Percentiles rank a stretch among this genome's conserved stretches.
These are phyloP conservation scores for Ascochyta viciae-villosae DNA, from an alignment of 2,329 filamentous ascomycete species.

Conservation along the genomic window DNA sequence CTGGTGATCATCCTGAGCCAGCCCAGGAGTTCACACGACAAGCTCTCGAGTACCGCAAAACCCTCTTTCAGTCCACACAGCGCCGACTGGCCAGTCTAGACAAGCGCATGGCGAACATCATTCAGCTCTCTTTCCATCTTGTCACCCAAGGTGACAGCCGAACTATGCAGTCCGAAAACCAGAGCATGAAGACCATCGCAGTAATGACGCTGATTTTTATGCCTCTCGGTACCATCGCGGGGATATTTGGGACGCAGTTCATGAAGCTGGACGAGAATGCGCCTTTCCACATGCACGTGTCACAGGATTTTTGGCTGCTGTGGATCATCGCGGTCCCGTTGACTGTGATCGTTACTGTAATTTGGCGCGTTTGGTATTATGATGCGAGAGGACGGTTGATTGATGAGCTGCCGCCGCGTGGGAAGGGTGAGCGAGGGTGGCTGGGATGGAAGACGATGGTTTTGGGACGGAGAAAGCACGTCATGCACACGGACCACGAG, in stretches of 20 bases:
- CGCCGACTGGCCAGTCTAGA: conserved; percentile 46
- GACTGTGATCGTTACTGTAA: conserved; percentile 27
- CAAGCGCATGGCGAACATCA: conserved; percentile 48
- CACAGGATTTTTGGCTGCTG: conserved; percentile 41
- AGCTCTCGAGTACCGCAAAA: conserved; percentile 40
- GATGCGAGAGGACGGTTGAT: conserved; percentile 23
- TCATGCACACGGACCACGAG: not conserved
- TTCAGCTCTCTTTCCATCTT: conserved; percentile 50
- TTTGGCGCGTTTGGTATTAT: conserved; percentile 36
- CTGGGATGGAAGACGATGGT: conserved; percentile 24
- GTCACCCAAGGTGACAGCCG: conserved; percentile 50
- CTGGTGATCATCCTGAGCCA: conserved; percentile 9
- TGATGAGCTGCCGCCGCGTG: conserved; percentile 12
- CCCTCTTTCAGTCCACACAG: conserved; percentile 45
- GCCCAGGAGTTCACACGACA: conserved; percentile 22
- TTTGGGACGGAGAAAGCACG: not conserved
- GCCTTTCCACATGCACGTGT: conserved; percentile 30
- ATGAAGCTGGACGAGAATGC: conserved; percentile 32
- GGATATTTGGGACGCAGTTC: conserved; percentile 42
- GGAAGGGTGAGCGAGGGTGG: conserved; percentile 16
- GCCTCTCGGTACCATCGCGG: conserved; percentile 47
- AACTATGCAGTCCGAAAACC: conserved; percentile 48
- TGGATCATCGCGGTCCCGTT: conserved; percentile 37
- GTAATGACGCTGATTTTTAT: conserved; percentile 55
- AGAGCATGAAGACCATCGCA: conserved; percentile 56